Base-by-base conservation (phyloP, 202 grass and related monocot species). In the Hordeum pubiflorum region DNA sequence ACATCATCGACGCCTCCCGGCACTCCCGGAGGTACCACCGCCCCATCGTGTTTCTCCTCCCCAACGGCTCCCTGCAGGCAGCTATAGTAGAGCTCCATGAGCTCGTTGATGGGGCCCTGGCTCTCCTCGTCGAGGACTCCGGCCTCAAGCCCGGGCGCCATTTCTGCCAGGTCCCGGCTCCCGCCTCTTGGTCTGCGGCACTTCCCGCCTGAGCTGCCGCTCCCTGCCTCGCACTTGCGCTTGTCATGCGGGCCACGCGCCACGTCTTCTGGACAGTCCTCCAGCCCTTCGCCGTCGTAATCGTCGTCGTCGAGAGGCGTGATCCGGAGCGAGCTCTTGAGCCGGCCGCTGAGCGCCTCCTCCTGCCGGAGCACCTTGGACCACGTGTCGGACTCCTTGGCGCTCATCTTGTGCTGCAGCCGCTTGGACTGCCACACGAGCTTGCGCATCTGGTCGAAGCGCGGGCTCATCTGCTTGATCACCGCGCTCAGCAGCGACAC, bases 401-500 rank as follows among this genome's bases (percentile, higher is more conserved):
- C 79, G 44, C 70, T 93, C 91, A 97, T 93, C 91, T 78, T 91
- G 48, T 86, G 82, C 79, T 91, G 93, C 69, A 97, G 79, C 1
- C 82, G 87, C 82, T 93, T 97, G 12, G 86, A 86, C 65, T 88
- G 84, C 86, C 91, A 86, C 23, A 97, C 91, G 71, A 93, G 85
- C 40, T 67, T 89, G 64, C 89, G 87, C 76, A 93, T 87, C 39
- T 86, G 78, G 39, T 87, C 86, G 24, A 91, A 89, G 1, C 83
- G 83, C 9, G 93, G 93, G 79, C 79, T 89, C 88, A 97, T 93
- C 84, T 93, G 91, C 81, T 93, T 93, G 79, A 97, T 89, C 38
- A 97, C 91, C 0, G 91, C 86, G 22, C 84, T 83, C 8, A 97
- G 77, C 3, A 97, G 81, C 81, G 75, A 84, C 31, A 97, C 71